Evolutionary conservation across 1,139 yeast species (phyloP), one percentile per base, ranked within the genome.

Genomic region (Kazachstania sp.): DNA sequence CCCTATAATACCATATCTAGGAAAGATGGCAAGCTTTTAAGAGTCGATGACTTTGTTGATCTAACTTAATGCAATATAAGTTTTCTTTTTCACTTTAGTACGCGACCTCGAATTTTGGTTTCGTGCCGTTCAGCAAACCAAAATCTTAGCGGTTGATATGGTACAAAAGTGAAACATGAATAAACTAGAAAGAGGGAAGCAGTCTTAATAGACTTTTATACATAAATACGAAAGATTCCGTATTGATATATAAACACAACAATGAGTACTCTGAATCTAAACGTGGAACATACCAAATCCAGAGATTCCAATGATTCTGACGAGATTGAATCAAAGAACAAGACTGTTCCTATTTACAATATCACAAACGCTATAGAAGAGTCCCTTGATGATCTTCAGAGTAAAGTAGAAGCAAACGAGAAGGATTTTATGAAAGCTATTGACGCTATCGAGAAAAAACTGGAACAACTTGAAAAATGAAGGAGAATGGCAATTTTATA

Each of bases 361-460:
- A 66, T 78, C 18, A 77, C 81, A 0, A 71, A 71, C 47, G 74
- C 69, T 23, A 70, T 79, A 26, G 80, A 78, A 53, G 60, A 60
- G 11, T 65, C 69, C 43, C 54, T 78, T 19, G 61, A 68, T 35
- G 64, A 63, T 5, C 59, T 77, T 7, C 59, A 71, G 65, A 55
- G 34, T 56, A 59, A 48, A 26, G 41, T 56, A 32, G 63, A 61
- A 6, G 60, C 53, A 7, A 64, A 60, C 26, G 65, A 62, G 19
- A 57, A 53, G 18, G 54, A 53, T 23, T 60, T 57, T 48, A 49
- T 51, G 15, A 47, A 51, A 32, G 47, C 55, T 23, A 48, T 58
- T 16, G 43, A 52, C 8, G 49, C 52, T 1, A 51, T 61, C 18
- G 61, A 60, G 37, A 48, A 49, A n/a, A 54, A 52, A 31, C 38